Base-by-base conservation (phyloP, 1,284 basidiomycete species). In the Ceratobasidium sp. region DNA sequence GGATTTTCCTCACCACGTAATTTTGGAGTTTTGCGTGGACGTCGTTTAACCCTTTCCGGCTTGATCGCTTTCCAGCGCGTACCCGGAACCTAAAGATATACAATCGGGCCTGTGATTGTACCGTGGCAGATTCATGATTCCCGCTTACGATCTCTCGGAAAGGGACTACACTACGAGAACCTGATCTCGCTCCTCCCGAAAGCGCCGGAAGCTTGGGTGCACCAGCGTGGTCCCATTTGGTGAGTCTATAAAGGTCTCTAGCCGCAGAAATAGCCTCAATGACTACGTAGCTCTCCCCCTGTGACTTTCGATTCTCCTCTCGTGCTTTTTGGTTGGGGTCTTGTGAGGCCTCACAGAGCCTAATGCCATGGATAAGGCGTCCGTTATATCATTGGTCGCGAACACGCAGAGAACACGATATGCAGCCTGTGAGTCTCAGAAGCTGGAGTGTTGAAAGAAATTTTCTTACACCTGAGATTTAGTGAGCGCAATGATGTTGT, bases 121-220 rank as follows among this genome's bases (percentile, higher is more conserved):
- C 61, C 23, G 51, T 72, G 44, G 39, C 33, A 26, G 33, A 18
- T 42, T 46, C 63, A 56, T 33, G 28, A 23, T 77, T 77, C 53
- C 75, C 75, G 75, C 75, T 77, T 77, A 77, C 64, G 64, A 76
- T 76, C 73, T 23, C 56, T 76, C 63, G 63, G 73, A 49, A 76
- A 76, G 61, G 40, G 40, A 58, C 28, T 49, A 61, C 40, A 56
- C 61, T 44, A 61, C 61, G 49, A 39, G 60, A 76, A 77, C 53
- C 64, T 77, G 75, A 77, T 76, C 63, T 18, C 26, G 33, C 64
- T 58, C 64, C 40, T 42, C 44, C 33, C 53, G 53, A 68, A 68
- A 60, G 75, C 64, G 63, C 75, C 75, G 64, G 75, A 77, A 77
- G 75, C 75, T 46, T 68, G 75, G 71, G 51, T 77, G 75, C 44